A percentile compares a stretch with the other conserved stretches of the same genome.
phyloP scores from a whole-genome alignment of 2,329 filamentous ascomycete genomes.

The Fusarium newnesense region DNA sequence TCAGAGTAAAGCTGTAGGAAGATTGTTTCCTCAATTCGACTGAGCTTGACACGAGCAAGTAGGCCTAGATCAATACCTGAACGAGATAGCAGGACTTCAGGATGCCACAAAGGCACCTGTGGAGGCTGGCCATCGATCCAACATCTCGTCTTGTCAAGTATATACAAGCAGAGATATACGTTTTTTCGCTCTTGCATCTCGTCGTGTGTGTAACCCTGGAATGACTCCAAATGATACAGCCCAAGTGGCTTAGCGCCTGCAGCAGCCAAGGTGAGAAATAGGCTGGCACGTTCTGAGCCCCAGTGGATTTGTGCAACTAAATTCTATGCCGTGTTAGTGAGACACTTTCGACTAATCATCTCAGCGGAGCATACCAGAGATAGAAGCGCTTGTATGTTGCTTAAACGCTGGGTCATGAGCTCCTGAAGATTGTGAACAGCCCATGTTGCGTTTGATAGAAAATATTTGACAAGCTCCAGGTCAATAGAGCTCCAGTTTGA shows the following conservation, averaged over 20 bases:
- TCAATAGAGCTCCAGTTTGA: not conserved
- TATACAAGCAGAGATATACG: not conserved
- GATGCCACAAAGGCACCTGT: not conserved
- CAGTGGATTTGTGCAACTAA: not conserved
- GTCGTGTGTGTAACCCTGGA: not conserved
- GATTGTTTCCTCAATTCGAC: not conserved
- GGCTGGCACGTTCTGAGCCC: not conserved
- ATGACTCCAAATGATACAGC: not conserved
- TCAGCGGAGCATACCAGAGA: not conserved
- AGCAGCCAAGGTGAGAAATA: not conserved
- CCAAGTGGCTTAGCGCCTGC: not conserved
- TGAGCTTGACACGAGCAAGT: not conserved
- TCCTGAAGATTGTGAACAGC: not conserved
- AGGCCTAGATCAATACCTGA: not conserved
- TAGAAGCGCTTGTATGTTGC: not conserved
- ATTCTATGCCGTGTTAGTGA: not conserved
- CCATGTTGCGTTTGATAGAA: not conserved
- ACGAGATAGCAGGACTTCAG: not conserved
- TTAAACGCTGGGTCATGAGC: not conserved
- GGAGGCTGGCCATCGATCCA: not conserved
- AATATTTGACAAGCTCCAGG: not conserved
- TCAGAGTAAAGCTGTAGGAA: not conserved
- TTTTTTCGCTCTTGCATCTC: not conserved
- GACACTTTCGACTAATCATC: not conserved
- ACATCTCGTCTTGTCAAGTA: not conserved